Evolutionary conservation across 1,139 yeast species (phyloP).

Genomic region (Suhomyces coccinellae): DNA sequence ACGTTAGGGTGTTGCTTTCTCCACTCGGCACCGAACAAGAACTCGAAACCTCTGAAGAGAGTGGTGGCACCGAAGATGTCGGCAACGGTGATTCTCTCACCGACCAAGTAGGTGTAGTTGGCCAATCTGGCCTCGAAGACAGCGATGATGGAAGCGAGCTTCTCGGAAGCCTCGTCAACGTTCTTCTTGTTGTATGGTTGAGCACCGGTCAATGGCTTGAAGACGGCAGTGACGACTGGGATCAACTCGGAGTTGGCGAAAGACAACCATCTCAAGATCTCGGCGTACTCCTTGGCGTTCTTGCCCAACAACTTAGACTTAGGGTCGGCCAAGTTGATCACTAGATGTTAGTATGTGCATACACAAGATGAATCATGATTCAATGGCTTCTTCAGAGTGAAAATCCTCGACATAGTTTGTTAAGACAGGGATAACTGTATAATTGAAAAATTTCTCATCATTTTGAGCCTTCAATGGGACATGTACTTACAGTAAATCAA

Average conservation of each 20-base stretch:
- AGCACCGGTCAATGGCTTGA: constrained; percentile 37
- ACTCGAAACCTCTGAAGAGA: constrained; percentile 63
- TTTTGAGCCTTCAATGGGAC: constrained; percentile 15
- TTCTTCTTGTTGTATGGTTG: constrained; percentile 75
- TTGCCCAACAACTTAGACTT: constrained; percentile 56
- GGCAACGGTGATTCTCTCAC: constrained; percentile 85
- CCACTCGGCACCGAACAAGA: constrained; percentile 76
- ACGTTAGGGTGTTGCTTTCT: constrained; percentile 70
- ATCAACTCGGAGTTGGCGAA: constrained; percentile 71
- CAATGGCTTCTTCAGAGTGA: constrained; percentile 40
- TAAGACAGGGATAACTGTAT: constrained; percentile 94
- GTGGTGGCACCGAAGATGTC: constrained; percentile 69
- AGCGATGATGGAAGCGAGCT: constrained; percentile 40
- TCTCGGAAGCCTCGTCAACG: constrained; percentile 55
- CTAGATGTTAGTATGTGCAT: constrained; percentile 20
- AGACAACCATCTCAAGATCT: constrained; percentile 80
- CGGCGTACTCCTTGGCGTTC: constrained; percentile 65
- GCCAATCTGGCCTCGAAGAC: constrained; percentile 65
- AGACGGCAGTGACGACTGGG: constrained; percentile 36
- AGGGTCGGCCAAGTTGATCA: constrained; percentile 26
- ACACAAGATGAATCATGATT: neutral
- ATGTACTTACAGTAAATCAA: constrained; percentile 46
- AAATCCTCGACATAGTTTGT: constrained; percentile 71
- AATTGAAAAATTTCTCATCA: constrained; percentile 60
- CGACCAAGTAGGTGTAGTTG: constrained; percentile 83